These are phyloP conservation scores for Tephrocybe sp. DNA, from an alignment of 768 basidiomycete species.

Conservation along the genomic window DNA sequence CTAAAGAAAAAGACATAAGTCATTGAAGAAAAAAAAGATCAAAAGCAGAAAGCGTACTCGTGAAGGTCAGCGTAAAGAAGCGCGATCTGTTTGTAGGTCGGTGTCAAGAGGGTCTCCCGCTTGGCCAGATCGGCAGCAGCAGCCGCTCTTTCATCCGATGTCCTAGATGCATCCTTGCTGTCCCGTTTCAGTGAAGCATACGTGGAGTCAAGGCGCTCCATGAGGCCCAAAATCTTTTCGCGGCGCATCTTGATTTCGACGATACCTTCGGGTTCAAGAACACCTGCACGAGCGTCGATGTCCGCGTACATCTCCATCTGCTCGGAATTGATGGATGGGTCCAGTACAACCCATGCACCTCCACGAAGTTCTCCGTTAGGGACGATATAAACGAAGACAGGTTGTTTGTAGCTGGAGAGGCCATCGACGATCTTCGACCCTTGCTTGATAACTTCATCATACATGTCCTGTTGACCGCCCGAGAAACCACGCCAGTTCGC, in stretches of 20 bases:
- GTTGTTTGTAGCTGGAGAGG: conserved; percentile 93
- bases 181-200: conserved; percentile 81
- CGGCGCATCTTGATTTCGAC: conserved; percentile 97
- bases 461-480: conserved; percentile 99
- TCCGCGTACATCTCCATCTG: conserved; percentile 99
- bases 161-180: conserved; percentile 71
- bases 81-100: conserved; percentile 92
- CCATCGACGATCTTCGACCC: conserved; percentile 99
- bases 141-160: conserved; percentile 68
- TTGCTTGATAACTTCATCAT: conserved; percentile 95
- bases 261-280: conserved; percentile 95
- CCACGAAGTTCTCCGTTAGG: conserved; percentile 98
- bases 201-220: conserved; percentile 88
- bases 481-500: conserved; percentile 99
- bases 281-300: conserved; percentile 92
- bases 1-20: conserved; percentile 37
- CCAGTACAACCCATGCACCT: conserved; percentile 98
- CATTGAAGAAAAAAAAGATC: conserved; percentile 9
- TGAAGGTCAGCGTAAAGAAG: conserved; percentile 95
- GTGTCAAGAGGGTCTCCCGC: conserved; percentile 78
- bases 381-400: conserved; percentile 97
- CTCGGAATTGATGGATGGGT: conserved; percentile 93
- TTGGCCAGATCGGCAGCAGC: conserved; percentile 67
- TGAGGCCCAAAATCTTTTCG: conserved; percentile 84
- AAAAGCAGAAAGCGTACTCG: conserved; percentile 65